Evolutionary conservation across 768 basidiomycete genomes (phyloP), one percentile per base, ranked within the genome.

Genomic region (Daedaleopsis nitida): DNA sequence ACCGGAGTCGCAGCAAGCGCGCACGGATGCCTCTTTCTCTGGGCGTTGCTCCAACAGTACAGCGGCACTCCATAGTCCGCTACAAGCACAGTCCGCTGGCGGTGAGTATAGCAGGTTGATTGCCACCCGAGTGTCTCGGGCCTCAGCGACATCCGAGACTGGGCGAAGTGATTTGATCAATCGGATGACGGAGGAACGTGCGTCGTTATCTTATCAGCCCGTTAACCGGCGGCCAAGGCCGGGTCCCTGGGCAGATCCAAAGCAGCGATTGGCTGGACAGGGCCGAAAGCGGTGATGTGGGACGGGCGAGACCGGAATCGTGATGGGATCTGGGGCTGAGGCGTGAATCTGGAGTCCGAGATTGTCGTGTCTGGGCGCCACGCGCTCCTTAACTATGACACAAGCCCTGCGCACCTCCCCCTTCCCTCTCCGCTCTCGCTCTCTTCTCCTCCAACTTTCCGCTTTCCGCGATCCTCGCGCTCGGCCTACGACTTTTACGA

Each of bases 301-400:
- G 13, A 21, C 47, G 19, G 47, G 23, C 47, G 13, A 24, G 47
- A 27, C 47, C 23, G 47, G 2, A 16, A 12, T 32, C 11, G 38
- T 21, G 58, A 47, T 35, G 9, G 38, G 48, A 62, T 58, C 56
- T 57, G 37, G 51, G n/a, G 27, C 21, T 6, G 27, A 19, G 13
- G 51, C 51, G 48, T 27, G 27, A n/a, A 58, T 54, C 52, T 43
- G 27, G 47, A 37, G n/a, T 3, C 4, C 27, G 7, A 24, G 19
- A 19, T 17, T 35, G 3, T 17, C 19, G 35, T 52, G 57, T 52
- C 57, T 52, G 44, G 57, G 39, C 52, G n/a, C n/a, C n/a, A n/a
- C n/a, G n/a, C n/a, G 27, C 47, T 54, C 21, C 44, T 32, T 54
- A 54, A 62, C 44, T 58, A 64, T 60, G 58, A 58, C 63, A 59